These are phyloP conservation scores for Boletales sp. DNA, from an alignment of 768 basidiomycete genomes.

Conservation along the genomic window DNA sequence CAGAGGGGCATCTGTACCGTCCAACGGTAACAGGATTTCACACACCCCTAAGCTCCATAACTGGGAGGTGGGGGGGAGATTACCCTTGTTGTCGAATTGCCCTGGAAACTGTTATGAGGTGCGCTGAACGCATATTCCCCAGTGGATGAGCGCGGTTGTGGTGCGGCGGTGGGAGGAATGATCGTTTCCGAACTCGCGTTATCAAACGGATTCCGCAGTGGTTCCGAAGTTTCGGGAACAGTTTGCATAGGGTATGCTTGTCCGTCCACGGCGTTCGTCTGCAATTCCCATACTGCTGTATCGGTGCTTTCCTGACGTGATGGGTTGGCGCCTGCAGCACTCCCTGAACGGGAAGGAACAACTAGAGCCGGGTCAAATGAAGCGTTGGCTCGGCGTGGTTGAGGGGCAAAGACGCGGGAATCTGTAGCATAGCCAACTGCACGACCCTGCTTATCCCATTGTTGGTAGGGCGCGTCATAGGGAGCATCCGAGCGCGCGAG, in stretches of 20 bases:
- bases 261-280: constrained; percentile 23
- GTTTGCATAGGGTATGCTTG: constrained; percentile 22
- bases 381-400: constrained; percentile 35
- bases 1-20: background rate
- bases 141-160: constrained; percentile 4
- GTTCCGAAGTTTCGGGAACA: constrained; percentile 12
- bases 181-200: constrained; percentile 17
- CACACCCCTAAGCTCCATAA: constrained; percentile 9
- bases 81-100: constrained; percentile 1
- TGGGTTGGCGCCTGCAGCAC: constrained; percentile 5
- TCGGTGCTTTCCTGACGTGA: constrained; percentile 29
- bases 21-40: background rate
- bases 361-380: constrained; percentile 14
- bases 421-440: constrained; percentile 48
- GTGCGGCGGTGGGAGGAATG: constrained; percentile 9
- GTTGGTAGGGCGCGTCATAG: constrained; percentile 38
- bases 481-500: constrained; percentile 27
- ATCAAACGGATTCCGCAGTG: constrained; percentile 26
- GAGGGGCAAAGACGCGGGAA: constrained; percentile 48
- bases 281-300: constrained; percentile 28
- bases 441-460: constrained; percentile 49
- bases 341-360: constrained; percentile 10
- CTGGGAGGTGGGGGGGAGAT: constrained; percentile 21
- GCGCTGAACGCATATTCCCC: constrained; percentile 25
- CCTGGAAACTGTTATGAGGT: constrained; percentile 23